These are phyloP conservation scores for Kalanchoe fedtschenkoi DNA, from an alignment of 164 flowering plant genomes.

Conservation along the genomic window DNA sequence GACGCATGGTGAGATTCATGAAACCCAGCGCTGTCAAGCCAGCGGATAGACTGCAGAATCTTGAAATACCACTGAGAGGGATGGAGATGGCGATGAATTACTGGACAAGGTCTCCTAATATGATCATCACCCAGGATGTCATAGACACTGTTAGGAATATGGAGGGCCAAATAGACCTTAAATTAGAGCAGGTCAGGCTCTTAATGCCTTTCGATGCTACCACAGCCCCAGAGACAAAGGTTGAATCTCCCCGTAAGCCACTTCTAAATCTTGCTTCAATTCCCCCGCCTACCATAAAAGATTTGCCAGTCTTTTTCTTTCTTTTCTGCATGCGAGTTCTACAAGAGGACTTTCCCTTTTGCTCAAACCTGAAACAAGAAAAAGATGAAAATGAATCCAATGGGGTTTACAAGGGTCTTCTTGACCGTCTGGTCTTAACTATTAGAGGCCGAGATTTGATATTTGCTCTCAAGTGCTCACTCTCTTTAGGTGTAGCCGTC, in stretches of 20 bases:
- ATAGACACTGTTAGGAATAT: not conserved
- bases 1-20: slow-evolving; percentile 2
- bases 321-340: slow-evolving; percentile 1
- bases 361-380: not conserved
- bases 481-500: slow-evolving; percentile 36
- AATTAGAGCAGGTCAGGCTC: not conserved
- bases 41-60: not conserved
- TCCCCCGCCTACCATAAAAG: not conserved
- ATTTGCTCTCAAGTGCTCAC: slow-evolving; percentile 42
- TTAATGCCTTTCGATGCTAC: not conserved
- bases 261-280: not conserved
- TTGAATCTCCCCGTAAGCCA: not conserved
- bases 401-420: not conserved
- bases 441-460: slow-evolving; percentile 3
- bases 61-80: slow-evolving; percentile 1
- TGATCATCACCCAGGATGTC: not conserved
- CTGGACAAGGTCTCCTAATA: not conserved
- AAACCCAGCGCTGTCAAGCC: not conserved
- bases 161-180: not conserved
- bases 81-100: slow-evolving; percentile 7
- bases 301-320: slow-evolving; percentile 3
- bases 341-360: slow-evolving; percentile 4
- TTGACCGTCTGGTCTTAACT: not conserved
- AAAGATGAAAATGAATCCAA: not conserved
- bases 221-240: not conserved